Base-by-base conservation (phyloP, 164 flowering plant genomes). In the Vitis amurensis region DNA sequence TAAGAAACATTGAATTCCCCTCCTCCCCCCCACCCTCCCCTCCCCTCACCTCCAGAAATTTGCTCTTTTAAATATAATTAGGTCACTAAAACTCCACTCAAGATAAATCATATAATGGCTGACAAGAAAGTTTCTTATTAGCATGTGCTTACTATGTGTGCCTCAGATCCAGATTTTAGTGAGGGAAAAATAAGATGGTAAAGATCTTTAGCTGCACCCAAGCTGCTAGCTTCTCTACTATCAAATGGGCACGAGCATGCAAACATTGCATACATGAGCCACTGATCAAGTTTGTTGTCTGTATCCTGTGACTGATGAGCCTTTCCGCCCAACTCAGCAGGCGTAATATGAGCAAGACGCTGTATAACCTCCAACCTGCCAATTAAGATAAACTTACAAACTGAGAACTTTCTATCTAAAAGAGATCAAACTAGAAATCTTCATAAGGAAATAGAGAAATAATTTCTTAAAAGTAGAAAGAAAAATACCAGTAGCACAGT, bases 221-320 rank as follows among this genome's bases (percentile, higher is more conserved):
- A 71, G 68, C 86, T 82, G 23, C 85, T 86, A 73, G 82, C 79
- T 73, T 93, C 97, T 82, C 81, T 86, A 72, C 67, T 63, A 79
- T 79, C 87, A 64, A 94, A 91, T 16, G 98, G 97, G 72, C 99
- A 93, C 31, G 99, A 91, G 81, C 97, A 96, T 49, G 89, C 89
- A 77, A 93, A 91, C 91, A 93, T 89, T 1, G 97, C 91, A 88
- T 91, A 96, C 91, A 96, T 83, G 50, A 93, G 90, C 99, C 98
- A 93, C 77, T 96, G 99, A 76, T 96, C 99, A 74, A 96, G 81
- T 79, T 96, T 96, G 78, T 79, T 91, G 72, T 96, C 99, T 66
- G 84, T 75, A 78, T 96, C 99, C 72, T 88, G 97, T 31, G 91
- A 86, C 65, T 85, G 97, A 82, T 90, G 86, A 75, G 92, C 97